Evolutionary conservation across 2,329 filamentous ascomycete genomes (phyloP), one percentile per base, ranked within the genome.

Genomic region (Penicillium capsulatum): DNA sequence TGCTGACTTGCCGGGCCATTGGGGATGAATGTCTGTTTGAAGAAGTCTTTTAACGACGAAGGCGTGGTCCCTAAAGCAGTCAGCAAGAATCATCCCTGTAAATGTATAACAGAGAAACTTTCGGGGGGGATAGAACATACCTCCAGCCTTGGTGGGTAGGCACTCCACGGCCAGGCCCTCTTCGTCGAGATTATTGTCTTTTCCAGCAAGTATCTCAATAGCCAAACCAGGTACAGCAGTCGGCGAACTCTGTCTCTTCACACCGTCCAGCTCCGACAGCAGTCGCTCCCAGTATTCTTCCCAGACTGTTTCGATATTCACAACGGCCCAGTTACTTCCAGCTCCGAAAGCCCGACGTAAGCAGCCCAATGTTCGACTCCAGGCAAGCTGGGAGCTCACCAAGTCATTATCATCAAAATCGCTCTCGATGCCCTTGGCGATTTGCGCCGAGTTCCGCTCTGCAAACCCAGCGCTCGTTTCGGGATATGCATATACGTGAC

Each of bases 401-500:
- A 36, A 20, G 10, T 51, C 50, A 20, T 38, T 6, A 7, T 43
- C 13, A 9, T 30, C n/a, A 14, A 37, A 29, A 2, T 34, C 32
- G 7, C 42, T 34, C 13, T 22, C 27, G 19, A 34, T 13, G 4
- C 36, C 22, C 14, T 34, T 37, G 5, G 13, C 22, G 7, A 16
- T 10, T 3, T 22, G 11, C 8, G 16, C 24, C 8, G 47, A 79
- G 73, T 9, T 82, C 56, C 31, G 71, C 60, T 87, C 83, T 0
- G 83, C 83, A 44, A 88, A 88, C 0, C 84, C 83, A 0, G 76
- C 61, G 28, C 74, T 65, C 0, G 63, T 75, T 36, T 71, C 71
- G 2, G 73, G 70, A 55, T 81, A 81, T 3, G 69, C 67, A 57
- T 73, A 79, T 9, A 71, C 37, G 34, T 62, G 50, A 30, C 60